phyloP scores from a whole-genome alignment of 1,139 yeast species.

The Blastobotrys capitulatus region DNA sequence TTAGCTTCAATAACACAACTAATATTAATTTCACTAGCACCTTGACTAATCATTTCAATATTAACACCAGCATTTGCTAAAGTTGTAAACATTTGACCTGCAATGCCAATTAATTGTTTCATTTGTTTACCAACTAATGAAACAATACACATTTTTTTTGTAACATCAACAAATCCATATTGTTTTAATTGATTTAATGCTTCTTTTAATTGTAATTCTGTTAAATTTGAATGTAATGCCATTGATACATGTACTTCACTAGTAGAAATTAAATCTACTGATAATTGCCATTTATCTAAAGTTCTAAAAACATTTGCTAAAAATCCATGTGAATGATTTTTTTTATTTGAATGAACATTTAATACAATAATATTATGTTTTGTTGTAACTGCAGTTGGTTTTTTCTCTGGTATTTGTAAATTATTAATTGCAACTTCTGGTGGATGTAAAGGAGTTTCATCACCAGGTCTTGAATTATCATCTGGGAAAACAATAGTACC shows the following conservation, averaged over 20 bases:
- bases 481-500: constrained; percentile 96
- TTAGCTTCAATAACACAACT: constrained; percentile 86
- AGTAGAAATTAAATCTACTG: constrained; percentile 92
- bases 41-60: constrained; percentile 97
- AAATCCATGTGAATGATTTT: constrained; percentile 91
- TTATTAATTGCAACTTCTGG: constrained; percentile 44
- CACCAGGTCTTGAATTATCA: constrained; percentile 81
- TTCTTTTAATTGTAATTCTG: constrained; percentile 52
- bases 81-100: constrained; percentile 94
- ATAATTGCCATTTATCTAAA: constrained; percentile 75
- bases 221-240: constrained; percentile 78
- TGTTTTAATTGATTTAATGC: constrained; percentile 74
- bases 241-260: constrained; percentile 97
- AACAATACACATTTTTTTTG: constrained; percentile 81
- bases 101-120: constrained; percentile 95
- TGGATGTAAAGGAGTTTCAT: constrained; percentile 90
- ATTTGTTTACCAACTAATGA: constrained; percentile 94
- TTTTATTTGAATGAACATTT: constrained; percentile 89
- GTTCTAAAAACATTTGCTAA: constrained; percentile 85
- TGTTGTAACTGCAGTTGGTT: constrained; percentile 96
- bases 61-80: constrained; percentile 88
- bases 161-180: constrained; percentile 85
- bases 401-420: constrained; percentile 37
- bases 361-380: constrained; percentile 88
- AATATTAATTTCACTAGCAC: constrained; percentile 95